Conservation (phyloP, 1,284 basidiomycete genomes). For the Porogramme epimiltina region DNA sequence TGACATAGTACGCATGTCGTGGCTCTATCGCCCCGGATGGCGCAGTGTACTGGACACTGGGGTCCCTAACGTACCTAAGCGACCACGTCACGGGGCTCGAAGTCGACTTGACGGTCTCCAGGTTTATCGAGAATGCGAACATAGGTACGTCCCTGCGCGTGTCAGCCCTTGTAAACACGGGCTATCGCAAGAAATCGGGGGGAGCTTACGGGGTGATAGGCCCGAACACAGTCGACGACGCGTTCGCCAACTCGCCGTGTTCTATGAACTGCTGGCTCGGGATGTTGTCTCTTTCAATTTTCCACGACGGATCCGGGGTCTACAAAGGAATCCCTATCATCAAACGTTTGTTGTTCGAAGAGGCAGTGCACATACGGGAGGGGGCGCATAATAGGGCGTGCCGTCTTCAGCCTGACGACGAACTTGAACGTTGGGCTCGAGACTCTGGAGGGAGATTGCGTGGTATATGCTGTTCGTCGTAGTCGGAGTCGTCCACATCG, state of each 20-base stretch:
- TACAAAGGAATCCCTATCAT: no score
- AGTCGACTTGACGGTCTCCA: slow-evolving; percentile 23
- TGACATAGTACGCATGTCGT: slow-evolving; percentile 28
- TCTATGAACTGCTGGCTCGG: slow-evolving; percentile 10
- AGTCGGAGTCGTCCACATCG: no score
- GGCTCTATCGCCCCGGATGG: slow-evolving; percentile 21
- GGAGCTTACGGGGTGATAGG: slow-evolving; percentile 16
- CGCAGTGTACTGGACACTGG: slow-evolving; percentile 22
- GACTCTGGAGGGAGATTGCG: no score
- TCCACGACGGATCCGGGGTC: no score
- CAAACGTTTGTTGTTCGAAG: no score
- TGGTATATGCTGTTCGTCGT: no score
- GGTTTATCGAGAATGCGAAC: slow-evolving; percentile 23
- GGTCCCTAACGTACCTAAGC: slow-evolving; percentile 25
- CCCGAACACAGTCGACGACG: slow-evolving; percentile 9
- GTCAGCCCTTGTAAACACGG: neutral
- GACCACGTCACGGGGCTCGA: slow-evolving; percentile 25
- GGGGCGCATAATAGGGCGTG: no score
- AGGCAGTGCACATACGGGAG: no score
- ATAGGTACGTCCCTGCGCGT: slow-evolving; percentile 16
- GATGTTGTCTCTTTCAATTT: no score
- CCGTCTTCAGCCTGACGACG: no score
- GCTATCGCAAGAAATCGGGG: neutral
- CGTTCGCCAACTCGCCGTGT: slow-evolving; percentile 13
- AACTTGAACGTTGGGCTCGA: no score